Evolutionary conservation across 768 basidiomycete species (phyloP), one percentile per base, ranked within the genome.

Genomic region (Albatrellus ellisii): DNA sequence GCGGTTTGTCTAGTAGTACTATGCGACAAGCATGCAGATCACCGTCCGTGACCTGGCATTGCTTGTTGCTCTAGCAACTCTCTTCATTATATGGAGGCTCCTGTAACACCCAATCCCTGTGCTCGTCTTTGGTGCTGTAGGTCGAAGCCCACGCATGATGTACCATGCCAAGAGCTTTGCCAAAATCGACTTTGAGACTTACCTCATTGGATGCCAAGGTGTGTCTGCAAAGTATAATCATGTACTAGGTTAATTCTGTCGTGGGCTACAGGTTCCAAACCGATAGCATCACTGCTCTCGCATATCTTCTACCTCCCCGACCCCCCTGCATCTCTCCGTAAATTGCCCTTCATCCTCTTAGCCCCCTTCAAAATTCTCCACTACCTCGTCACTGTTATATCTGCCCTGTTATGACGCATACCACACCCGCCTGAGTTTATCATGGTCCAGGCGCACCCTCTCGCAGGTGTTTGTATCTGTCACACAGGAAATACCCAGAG

Each of bases 61-160:
- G 6, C 22, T 42, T 11, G 26, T 26, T 10, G 27, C 34, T 5
- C 3, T 41, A 1, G 2, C 36, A 10, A 33, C 43, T 17, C 36
- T 37, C 4, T 25, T 20, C 25, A 8, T 39, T 4, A 33, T 39
- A 24, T 48, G 36, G 46, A 35, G 33, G 3, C 25, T 51, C 12
- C 15, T 51, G 15, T 10, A 15, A 31, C 32, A 34, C 14, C 77
- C 87, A 2, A 84, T 87, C n/a, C 84, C 78, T 3, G 76, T 98
- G 41, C 63, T 98, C 36, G 95, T 99, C 11, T 68, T 99, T 8
- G 95, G 95, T 8, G 95, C 98, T 63, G 77, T 99, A 36, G 95
- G 94, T 1, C 73, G 95, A 44, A 90, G 86, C 56, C 95, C 95
- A 9, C 70, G 95, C 41, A 98, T 97, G 88, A 94, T 97, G 88